Base-by-base conservation (phyloP, 1,284 basidiomycete genomes). In the Phellinidium pouzarii region DNA sequence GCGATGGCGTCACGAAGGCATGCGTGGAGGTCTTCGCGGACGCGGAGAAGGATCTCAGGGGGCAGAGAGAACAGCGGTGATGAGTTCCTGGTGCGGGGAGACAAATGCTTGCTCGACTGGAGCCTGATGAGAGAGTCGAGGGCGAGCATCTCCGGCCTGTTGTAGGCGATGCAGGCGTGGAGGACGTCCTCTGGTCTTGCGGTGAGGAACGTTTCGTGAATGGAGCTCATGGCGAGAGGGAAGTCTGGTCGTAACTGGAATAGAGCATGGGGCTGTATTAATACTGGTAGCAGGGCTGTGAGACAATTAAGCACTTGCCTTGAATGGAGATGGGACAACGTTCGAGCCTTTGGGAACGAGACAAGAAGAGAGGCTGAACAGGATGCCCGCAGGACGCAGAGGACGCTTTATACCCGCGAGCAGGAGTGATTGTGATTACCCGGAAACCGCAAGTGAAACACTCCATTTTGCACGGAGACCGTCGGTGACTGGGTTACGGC, bases 151-250 rank as follows among this genome's bases (percentile, higher is more conserved):
- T 75, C 69, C 11, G 70, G 69, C 29, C 78, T 75, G 19, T 74
- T 48, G 54, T 68, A 59, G 9, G 78, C 74, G 58, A 81, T 74
- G 49, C 72, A 64, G 29, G 77, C 72, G 56, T 82, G 77, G 56
- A 73, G 67, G 49, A 81, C 68, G 43, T 53, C 51, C 31, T 57
- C 55, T 26, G 51, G 55, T 22, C 44, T 40, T 12, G 31, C 44
- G 23, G 36, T 34, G 50, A 51, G 22, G 20, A 42, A 25, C 43
- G 23, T 23, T 27, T 23, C 37, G 44, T 40, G 26, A 19, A 43
- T 22, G 5, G n/a, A 11, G 26, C 37, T 25, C 25, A 38, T 50
- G 22, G 17, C 17, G 37, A 29, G 4, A 27, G 42, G 4, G 51
- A 7, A 26, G 42, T 43, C 25, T n/a, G 12, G 19, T 31, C 29